phyloP scores from a whole-genome alignment of 2,329 filamentous ascomycete species.

The Aureobasidium melanogenum region DNA sequence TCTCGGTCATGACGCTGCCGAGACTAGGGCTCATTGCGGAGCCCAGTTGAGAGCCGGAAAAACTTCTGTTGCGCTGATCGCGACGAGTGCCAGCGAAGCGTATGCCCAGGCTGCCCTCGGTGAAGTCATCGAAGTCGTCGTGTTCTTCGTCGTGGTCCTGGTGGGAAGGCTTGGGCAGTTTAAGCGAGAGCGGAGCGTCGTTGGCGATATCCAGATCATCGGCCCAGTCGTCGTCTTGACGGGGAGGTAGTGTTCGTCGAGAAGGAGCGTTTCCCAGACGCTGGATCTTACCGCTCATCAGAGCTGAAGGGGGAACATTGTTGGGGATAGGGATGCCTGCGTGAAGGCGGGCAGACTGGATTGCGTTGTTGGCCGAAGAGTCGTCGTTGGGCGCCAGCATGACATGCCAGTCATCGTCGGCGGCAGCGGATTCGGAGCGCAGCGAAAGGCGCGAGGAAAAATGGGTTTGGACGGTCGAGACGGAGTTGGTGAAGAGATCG shows the following conservation, averaged over 20 bases:
- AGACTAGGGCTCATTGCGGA: slow-evolving; percentile 89
- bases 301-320: slow-evolving; percentile 78
- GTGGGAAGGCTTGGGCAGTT: slow-evolving; percentile 20
- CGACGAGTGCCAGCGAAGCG: slow-evolving; percentile 79
- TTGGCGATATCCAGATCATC: slow-evolving; percentile 40
- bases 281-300: slow-evolving; percentile 90
- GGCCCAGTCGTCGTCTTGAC: slow-evolving; percentile 40
- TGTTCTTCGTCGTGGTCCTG: slow-evolving; percentile 23
- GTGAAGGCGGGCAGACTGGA: slow-evolving; percentile 67
- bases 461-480: slow-evolving; percentile 60
- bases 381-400: slow-evolving; percentile 80
- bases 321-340: slow-evolving; percentile 86
- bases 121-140: slow-evolving; percentile 86
- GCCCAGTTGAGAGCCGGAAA: slow-evolving; percentile 46
- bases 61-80: slow-evolving; percentile 73
- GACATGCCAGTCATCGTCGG: slow-evolving; percentile 83
- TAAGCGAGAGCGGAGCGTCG: slow-evolving; percentile 33
- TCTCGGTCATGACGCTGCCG: slow-evolving; percentile 82
- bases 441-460: slow-evolving; percentile 75
- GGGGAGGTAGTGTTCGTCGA: slow-evolving; percentile 29
- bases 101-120: slow-evolving; percentile 85
- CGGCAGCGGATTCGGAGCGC: slow-evolving; percentile 66
- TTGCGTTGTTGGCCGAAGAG: slow-evolving; percentile 71
- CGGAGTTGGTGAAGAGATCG: slow-evolving; percentile 65
- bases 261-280: slow-evolving; percentile 57